Evolutionary conservation across 345 rosid species (phyloP), one percentile per base, ranked within the genome.

Genomic region (Salix brachista): DNA sequence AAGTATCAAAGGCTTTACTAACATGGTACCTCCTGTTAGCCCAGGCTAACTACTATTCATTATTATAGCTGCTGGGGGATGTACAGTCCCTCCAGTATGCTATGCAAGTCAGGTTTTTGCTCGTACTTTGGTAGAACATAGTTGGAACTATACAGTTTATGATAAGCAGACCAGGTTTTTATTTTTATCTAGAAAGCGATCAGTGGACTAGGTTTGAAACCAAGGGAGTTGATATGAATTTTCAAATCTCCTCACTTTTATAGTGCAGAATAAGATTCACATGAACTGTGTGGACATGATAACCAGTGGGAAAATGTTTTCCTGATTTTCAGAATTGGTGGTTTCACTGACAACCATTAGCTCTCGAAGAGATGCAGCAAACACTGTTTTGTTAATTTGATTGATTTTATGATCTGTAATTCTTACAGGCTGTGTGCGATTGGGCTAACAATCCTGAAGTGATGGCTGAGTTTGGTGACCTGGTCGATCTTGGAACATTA

Each of bases 401-500:
- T 5, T 61, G 65, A 12, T 26, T 71, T 71, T 34, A 3, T 50
- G 6, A 46, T 65, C 46, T 37, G 52, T 44, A 6, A 2, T 21
- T 30, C 28, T 65, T 78, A 64, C 85, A 89, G 97, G 86, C 82
- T 61, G 56, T 76, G 52, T 19, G n/a, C 25, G 82, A 79, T 12
- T 74, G 75, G 71, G 85, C 78, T 66, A 82, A 69, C 72, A 70
- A 70, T 36, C 54, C 87, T 18, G 88, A 81, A 72, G 89, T 78
- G 65, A 72, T 85, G 41, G 67, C 56, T 3, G 89, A 82, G 73
- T 84, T 88, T 67, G 91, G 84, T 66, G 89, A 88, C 80, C 78
- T 87, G 73, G 81, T 88, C 25, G 93, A 89, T 82, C 78, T 91
- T 41, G 94, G 84, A 69, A 84, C 86, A 65, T 64, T 85, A 77